These are phyloP conservation scores for Cucurbita argyrosperma DNA, from an alignment of 306 rosid species.

Conservation along the genomic window DNA sequence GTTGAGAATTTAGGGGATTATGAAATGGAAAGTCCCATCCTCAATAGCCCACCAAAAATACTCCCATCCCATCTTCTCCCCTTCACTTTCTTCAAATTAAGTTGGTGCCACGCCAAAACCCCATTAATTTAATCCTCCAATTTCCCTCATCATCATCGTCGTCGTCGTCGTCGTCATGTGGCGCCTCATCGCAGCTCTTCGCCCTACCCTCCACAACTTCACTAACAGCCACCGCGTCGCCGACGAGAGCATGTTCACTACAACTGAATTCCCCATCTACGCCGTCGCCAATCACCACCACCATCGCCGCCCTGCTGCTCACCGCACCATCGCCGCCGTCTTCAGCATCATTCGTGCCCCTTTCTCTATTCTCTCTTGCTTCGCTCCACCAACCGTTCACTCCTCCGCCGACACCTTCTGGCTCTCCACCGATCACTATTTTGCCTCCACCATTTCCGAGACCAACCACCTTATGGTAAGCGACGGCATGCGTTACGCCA, in stretches of 20 bases:
- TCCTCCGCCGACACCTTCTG: constrained; percentile 60
- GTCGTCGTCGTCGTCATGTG: not conserved
- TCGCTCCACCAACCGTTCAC: constrained; percentile 47
- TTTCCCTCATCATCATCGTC: not conserved
- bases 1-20: no score
- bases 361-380: constrained; percentile 55
- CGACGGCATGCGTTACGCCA: constrained; percentile 96
- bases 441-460: constrained; percentile 44
- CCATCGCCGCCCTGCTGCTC: constrained; percentile 12
- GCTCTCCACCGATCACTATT: constrained; percentile 34
- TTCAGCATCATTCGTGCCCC: constrained; percentile 45
- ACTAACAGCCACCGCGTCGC: constrained; percentile 70
- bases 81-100: not conserved
- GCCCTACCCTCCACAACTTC: not conserved
- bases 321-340: constrained; percentile 11
- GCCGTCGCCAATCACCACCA: not conserved
- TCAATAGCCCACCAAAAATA: no score
- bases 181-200: not conserved
- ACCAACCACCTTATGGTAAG: constrained; percentile 86
- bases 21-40: not conserved
- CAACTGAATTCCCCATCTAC: not conserved
- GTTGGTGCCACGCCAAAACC: not conserved
- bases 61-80: not conserved
- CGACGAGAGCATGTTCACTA: constrained; percentile 65
- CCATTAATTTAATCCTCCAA: not conserved